Percentiles rank a stretch among this genome's conserved stretches.
Evolutionary conservation across 257 asterid species (phyloP).

Genomic region (Galeopsis tetrahit): DNA sequence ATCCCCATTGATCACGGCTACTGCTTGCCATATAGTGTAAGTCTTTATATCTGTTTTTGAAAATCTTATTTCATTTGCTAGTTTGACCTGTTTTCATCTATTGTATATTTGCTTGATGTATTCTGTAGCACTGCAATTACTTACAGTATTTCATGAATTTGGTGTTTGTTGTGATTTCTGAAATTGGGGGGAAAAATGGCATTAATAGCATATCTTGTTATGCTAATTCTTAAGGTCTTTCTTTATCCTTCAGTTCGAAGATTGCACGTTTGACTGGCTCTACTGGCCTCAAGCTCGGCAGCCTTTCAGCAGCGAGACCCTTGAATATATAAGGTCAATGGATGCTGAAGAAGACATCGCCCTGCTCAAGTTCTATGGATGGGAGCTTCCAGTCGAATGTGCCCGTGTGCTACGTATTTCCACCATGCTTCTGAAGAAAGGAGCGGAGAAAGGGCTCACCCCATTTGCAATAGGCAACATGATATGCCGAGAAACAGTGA

Average conservation of each 20-base stretch:
- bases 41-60: constrained; percentile 41
- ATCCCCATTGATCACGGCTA: constrained; percentile 96
- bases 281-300: constrained; percentile 92
- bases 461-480: constrained; percentile 76
- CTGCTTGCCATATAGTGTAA: constrained; percentile 90
- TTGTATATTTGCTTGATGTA: constrained; percentile 5
- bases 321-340: constrained; percentile 63
- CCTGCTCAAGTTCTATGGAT: constrained; percentile 75
- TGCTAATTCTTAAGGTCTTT: constrained; percentile 9
- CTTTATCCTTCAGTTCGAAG: constrained; percentile 54
- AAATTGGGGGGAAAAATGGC: neutral
- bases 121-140: too few relatives aligned
- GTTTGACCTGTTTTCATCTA: constrained; percentile 16
- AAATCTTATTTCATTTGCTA: neutral
- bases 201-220: neutral
- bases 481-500: constrained; percentile 76
- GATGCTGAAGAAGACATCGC: constrained; percentile 81
- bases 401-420: constrained; percentile 79
- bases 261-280: constrained; percentile 92
- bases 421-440: constrained; percentile 93
- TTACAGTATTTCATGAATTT: constrained; percentile 11
- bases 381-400: constrained; percentile 73
- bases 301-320: constrained; percentile 62
- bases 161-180: constrained; percentile 12
- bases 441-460: constrained; percentile 73